A percentile compares a stretch with the other conserved stretches of the same genome.
Conservation (phyloP, 306 rosid species). For the Lupinus albus region DNA sequence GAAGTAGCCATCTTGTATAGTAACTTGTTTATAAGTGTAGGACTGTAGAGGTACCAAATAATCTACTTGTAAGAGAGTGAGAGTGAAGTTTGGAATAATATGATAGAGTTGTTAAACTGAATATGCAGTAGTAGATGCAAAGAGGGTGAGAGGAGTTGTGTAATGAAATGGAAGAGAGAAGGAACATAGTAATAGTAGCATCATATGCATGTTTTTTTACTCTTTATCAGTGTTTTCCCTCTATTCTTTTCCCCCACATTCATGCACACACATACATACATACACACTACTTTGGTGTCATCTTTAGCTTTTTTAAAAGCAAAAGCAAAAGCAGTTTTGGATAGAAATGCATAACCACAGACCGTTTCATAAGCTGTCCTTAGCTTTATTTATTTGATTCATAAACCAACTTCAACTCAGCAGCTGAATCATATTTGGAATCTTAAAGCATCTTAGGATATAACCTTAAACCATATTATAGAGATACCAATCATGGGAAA, state of each 20-base stretch:
- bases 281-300: slow-evolving; percentile 53
- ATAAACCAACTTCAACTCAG: slow-evolving; percentile 28
- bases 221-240: slow-evolving; percentile 1
- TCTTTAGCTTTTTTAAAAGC: slow-evolving; percentile 72
- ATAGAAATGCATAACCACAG: slow-evolving; percentile 58
- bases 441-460: slow-evolving; percentile 23
- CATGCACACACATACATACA: slow-evolving; percentile 24
- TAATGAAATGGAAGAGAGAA: slow-evolving; percentile 41
- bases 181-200: slow-evolving; percentile 38
- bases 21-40: slow-evolving; percentile 37
- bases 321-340: slow-evolving; percentile 69
- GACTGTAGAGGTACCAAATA: slow-evolving; percentile 28
- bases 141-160: slow-evolving; percentile 17
- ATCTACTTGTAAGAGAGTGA: slow-evolving; percentile 19
- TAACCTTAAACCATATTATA: slow-evolving; percentile 40
- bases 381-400: slow-evolving; percentile 25
- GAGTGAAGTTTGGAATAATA: slow-evolving; percentile 23
- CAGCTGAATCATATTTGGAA: slow-evolving; percentile 45
- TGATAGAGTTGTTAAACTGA: slow-evolving; percentile 33
- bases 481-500: slow-evolving; percentile 42
- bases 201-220: slow-evolving; percentile 42
- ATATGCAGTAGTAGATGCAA: slow-evolving; percentile 39
- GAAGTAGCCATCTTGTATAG: slow-evolving; percentile 42
- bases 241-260: slow-evolving; percentile 25
- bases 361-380: slow-evolving; percentile 52